These are phyloP conservation scores for Pseudogymnoascus sp. DNA, from an alignment of 2,329 filamentous ascomycete species.

Conservation along the genomic window DNA sequence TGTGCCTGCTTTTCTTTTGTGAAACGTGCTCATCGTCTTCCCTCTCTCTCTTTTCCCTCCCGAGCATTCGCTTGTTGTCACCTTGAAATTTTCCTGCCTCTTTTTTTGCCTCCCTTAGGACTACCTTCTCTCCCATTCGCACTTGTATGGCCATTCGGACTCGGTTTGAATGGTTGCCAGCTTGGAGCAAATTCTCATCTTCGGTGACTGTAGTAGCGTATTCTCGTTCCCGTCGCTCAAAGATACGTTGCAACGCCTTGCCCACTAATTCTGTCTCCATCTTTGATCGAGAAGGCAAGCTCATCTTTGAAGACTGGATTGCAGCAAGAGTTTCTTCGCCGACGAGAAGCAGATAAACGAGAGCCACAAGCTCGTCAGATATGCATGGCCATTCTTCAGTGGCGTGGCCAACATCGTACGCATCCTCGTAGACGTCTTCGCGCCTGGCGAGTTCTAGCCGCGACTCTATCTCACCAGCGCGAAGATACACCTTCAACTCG, in stretches of 20 bases:
- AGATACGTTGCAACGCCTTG: constrained; percentile 30
- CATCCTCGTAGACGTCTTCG: constrained; percentile 50
- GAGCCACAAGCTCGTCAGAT: constrained; percentile 27
- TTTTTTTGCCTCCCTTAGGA: constrained; percentile 40
- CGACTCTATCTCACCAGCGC: constrained; percentile 20
- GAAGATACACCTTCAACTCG: constrained; percentile 20
- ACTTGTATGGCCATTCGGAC: constrained; percentile 49
- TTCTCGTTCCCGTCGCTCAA: constrained; percentile 34
- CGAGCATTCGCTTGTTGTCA: constrained; percentile 28
- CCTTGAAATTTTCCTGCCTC: constrained; percentile 27
- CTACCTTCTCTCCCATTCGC: constrained; percentile 54
- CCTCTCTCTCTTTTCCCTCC: constrained; percentile 9
- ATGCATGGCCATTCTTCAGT: constrained; percentile 22
- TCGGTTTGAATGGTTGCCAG: constrained; percentile 26
- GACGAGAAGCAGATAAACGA: constrained; percentile 37
- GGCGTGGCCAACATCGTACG: constrained; percentile 42
- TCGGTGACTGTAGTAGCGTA: constrained; percentile 47
- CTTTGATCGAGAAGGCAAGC: constrained; percentile 31
- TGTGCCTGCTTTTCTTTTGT: constrained; percentile 8
- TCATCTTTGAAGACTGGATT: constrained; percentile 28
- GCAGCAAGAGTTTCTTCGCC: constrained; percentile 30
- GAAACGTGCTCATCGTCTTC: constrained; percentile 2
- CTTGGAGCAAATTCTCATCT: constrained; percentile 34
- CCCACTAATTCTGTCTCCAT: constrained; percentile 32
- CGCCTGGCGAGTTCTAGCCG: constrained; percentile 39